Percentiles rank a stretch among this genome's conserved stretches.
These are phyloP conservation scores for Aspergillus ustus DNA, from an alignment of 2,329 filamentous ascomycete genomes.

Conservation along the genomic window DNA sequence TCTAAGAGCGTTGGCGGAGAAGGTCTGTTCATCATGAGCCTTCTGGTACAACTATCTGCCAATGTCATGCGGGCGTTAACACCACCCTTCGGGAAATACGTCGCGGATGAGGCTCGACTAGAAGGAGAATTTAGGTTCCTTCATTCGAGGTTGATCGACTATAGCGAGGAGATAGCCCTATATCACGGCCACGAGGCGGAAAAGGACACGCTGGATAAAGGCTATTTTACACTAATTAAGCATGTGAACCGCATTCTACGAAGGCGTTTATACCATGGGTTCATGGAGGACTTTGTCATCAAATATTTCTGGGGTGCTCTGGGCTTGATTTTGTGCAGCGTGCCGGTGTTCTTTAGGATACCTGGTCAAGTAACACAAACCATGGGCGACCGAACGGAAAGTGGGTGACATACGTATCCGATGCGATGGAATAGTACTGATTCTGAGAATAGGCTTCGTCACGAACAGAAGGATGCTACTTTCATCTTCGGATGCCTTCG, in stretches of 20 bases:
- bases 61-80: conserved; percentile 92
- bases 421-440: background rate
- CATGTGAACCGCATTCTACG: conserved; percentile 96
- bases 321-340: conserved; percentile 87
- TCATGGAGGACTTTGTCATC: conserved; percentile 99
- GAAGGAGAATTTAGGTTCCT: conserved; percentile 97
- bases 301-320: conserved; percentile 99
- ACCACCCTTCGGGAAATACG: conserved; percentile 95
- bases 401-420: conserved; percentile 41
- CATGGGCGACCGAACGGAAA: conserved; percentile 62
- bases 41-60: conserved; percentile 91
- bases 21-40: conserved; percentile 91
- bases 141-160: conserved; percentile 92
- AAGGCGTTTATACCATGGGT: conserved; percentile 91
- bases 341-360: conserved; percentile 94
- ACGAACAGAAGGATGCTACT: conserved; percentile 92
- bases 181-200: conserved; percentile 92
- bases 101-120: conserved; percentile 90
- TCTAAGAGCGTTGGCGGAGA: conserved; percentile 96
- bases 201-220: conserved; percentile 95
- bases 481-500: conserved; percentile 92
- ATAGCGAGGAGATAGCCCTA: conserved; percentile 91
- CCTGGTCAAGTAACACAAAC: conserved; percentile 66
- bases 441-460: conserved; percentile 68
- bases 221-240: conserved; percentile 98